Conservation (phyloP, 768 basidiomycete species). For the Lentinula aciculospora region DNA sequence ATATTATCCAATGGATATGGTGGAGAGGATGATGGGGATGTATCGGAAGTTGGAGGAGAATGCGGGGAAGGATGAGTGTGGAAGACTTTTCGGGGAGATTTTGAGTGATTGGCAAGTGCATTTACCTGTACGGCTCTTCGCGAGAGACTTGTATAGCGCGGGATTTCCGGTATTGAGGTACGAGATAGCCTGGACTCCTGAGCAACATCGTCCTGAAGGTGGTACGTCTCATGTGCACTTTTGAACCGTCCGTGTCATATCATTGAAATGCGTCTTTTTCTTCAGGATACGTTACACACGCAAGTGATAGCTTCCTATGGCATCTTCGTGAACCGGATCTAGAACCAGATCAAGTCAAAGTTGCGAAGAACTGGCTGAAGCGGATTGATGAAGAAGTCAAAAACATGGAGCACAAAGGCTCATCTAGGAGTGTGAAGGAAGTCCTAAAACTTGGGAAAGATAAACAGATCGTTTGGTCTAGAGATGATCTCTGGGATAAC, state of each 20-base stretch:
- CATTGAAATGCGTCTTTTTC: neutral
- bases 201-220: slow-evolving; percentile 53
- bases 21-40: slow-evolving; percentile 35
- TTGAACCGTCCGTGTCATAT: neutral
- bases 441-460: slow-evolving; percentile 49
- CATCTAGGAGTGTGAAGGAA: slow-evolving; percentile 25
- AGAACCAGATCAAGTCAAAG: slow-evolving; percentile 32
- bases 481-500: slow-evolving; percentile 49
- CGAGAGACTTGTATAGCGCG: slow-evolving; percentile 47
- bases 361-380: slow-evolving; percentile 54
- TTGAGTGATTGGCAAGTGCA: slow-evolving; percentile 61
- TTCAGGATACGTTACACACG: slow-evolving; percentile 68
- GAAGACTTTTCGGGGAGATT: slow-evolving; percentile 51
- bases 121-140: slow-evolving; percentile 58
- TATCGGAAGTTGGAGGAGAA: slow-evolving; percentile 36
- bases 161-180: slow-evolving; percentile 67
- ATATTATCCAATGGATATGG: slow-evolving; percentile 51
- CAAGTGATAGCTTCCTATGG: slow-evolving; percentile 59
- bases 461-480: slow-evolving; percentile 46
- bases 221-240: slow-evolving; percentile 15
- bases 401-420: slow-evolving; percentile 29
- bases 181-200: slow-evolving; percentile 64
- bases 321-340: slow-evolving; percentile 50
- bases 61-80: slow-evolving; percentile 36
- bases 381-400: slow-evolving; percentile 39